Conservation (phyloP, 1,139 yeast genomes). For the Fermentozyma sake region DNA sequence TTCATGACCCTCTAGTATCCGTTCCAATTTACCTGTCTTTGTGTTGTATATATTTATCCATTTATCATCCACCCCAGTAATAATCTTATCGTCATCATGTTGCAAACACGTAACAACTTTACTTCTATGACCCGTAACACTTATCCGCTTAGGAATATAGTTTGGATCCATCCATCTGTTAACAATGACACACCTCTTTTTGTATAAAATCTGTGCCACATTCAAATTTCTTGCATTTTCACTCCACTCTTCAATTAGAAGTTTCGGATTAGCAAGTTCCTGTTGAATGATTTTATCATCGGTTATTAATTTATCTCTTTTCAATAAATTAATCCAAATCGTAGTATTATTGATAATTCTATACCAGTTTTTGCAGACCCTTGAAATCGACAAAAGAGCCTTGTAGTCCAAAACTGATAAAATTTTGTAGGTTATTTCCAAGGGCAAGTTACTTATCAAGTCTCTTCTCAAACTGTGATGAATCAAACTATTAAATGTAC, state of each 20-base stretch:
- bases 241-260: slow-evolving; percentile 30
- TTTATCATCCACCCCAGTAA: slow-evolving; percentile 90
- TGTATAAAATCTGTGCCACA: slow-evolving; percentile 54
- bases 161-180: slow-evolving; percentile 80
- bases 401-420: slow-evolving; percentile 60
- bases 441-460: slow-evolving; percentile 63
- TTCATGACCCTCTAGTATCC: slow-evolving; percentile 79
- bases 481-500: slow-evolving; percentile 59
- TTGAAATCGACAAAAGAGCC: slow-evolving; percentile 58
- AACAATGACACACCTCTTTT: slow-evolving; percentile 60
- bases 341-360: slow-evolving; percentile 53
- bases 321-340: slow-evolving; percentile 56
- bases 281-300: slow-evolving; percentile 29
- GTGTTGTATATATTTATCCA: slow-evolving; percentile 80
- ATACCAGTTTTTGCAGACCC: slow-evolving; percentile 72
- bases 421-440: slow-evolving; percentile 71
- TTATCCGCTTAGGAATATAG: slow-evolving; percentile 64
- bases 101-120: slow-evolving; percentile 92
- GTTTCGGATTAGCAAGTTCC: slow-evolving; percentile 28
- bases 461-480: slow-evolving; percentile 67
- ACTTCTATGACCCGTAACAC: slow-evolving; percentile 64
- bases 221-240: slow-evolving; percentile 19
- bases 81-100: slow-evolving; percentile 85
- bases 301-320: slow-evolving; percentile 50
- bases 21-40: slow-evolving; percentile 61